Evolutionary conservation across 2,329 filamentous ascomycete species (phyloP).

Genomic region (Aureobasidium sp.): DNA sequence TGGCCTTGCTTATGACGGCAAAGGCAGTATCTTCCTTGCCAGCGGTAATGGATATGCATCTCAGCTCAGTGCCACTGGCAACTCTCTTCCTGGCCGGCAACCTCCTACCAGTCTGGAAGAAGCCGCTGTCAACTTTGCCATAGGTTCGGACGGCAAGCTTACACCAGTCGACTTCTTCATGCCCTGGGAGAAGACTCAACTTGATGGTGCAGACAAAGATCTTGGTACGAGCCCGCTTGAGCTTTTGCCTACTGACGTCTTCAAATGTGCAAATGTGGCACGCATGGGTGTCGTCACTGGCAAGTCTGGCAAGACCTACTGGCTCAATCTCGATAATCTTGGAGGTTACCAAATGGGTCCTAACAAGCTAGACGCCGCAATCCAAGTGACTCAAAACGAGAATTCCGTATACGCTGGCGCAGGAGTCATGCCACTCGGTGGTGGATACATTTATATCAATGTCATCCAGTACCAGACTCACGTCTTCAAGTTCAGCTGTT

Average conservation of each 20-base stretch:
- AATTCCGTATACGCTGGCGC: conserved; percentile 46
- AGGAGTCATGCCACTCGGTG: conserved; percentile 41
- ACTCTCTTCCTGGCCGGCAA: conserved; percentile 39
- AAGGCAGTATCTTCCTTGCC: conserved; percentile 42
- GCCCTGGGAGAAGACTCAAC: conserved; percentile 43
- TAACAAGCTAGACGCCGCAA: conserved; percentile 37
- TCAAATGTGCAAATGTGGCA: conserved; percentile 38
- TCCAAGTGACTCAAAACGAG: conserved; percentile 41
- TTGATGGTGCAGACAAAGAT: conserved; percentile 46
- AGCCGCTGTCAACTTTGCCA: conserved; percentile 43
- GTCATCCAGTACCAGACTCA: conserved; percentile 49
- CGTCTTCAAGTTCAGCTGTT: conserved; percentile 53
- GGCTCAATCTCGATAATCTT: conserved; percentile 43
- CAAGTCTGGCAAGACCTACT: conserved; percentile 47
- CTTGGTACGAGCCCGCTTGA: conserved; percentile 42
- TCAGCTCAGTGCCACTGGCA: conserved; percentile 33
- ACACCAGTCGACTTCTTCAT: conserved; percentile 45
- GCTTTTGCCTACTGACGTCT: conserved; percentile 37
- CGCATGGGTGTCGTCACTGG: conserved; percentile 46
- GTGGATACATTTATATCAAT: conserved; percentile 45
- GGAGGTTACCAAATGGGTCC: conserved; percentile 44
- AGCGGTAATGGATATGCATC: conserved; percentile 46
- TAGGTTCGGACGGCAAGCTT: conserved; percentile 39
- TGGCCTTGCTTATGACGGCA: conserved; percentile 42
- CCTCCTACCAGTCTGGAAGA: conserved; percentile 43